Conservation (phyloP, 169 alveolate genomes). For the Babesia ovis region DNA sequence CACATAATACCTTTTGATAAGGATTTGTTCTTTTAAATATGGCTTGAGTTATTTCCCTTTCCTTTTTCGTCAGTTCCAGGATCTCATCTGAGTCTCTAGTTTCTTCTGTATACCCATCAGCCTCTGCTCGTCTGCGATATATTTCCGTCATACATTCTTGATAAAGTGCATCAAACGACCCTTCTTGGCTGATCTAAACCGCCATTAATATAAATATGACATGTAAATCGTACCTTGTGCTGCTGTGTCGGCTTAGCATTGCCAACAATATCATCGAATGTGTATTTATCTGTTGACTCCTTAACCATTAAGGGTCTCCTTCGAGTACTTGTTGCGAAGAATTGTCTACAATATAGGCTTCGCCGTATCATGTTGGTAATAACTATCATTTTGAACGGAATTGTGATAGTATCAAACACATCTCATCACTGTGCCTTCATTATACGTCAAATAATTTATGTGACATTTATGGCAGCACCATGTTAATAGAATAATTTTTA, state of each 20-base stretch:
- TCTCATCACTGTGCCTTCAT: no score
- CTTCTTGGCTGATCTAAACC: conserved; percentile 42
- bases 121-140: conserved; percentile 52
- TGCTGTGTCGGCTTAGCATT: conserved; percentile 5
- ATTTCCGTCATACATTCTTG: conserved; percentile 68
- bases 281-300: neutral
- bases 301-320: neutral
- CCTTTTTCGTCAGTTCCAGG: conserved; percentile 68
- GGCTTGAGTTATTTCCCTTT: conserved; percentile 60
- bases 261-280: conserved; percentile 27
- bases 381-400: no score
- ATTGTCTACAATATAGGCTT: no score
- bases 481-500: no score
- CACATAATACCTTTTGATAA: conserved; percentile 36
- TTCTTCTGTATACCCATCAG: conserved; percentile 46
- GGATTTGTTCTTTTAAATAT: conserved; percentile 70
- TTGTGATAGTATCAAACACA: no score
- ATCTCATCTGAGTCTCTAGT: conserved; percentile 69
- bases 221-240: conserved; percentile 30
- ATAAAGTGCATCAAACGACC: conserved; percentile 44
- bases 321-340: neutral
- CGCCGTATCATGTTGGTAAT: no score
- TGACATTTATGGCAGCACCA: no score
- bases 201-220: neutral
- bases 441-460: no score